Evolutionary conservation across 371 early-diverging fungal genomes (phyloP).

Genomic region (Mucor saturninus): DNA sequence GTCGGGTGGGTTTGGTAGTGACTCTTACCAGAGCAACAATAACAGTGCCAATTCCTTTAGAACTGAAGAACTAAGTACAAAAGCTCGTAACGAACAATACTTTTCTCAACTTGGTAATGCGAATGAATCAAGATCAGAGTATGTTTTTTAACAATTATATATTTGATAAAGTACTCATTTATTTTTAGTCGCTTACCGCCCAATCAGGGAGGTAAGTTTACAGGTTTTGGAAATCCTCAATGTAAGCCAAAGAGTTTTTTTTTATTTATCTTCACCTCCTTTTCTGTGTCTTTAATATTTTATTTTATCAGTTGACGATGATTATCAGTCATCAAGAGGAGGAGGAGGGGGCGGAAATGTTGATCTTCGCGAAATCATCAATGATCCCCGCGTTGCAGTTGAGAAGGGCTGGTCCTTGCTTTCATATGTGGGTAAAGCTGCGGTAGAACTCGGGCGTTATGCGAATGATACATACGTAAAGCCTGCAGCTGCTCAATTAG

Average conservation of each 20-base stretch:
- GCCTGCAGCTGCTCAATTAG: slow-evolving; percentile 83
- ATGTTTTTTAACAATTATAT: not conserved
- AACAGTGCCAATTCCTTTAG: not conserved
- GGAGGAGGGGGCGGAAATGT: not conserved
- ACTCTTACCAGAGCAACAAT: slow-evolving; percentile 15
- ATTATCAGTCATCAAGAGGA: not conserved
- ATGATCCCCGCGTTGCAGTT: slow-evolving; percentile 83
- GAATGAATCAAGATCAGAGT: slow-evolving; percentile 34
- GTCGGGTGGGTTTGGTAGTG: slow-evolving; percentile 23
- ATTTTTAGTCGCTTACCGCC: slow-evolving; percentile 74
- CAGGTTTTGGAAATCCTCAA: slow-evolving; percentile 84
- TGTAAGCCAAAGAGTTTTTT: slow-evolving; percentile 32
- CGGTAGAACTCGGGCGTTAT: slow-evolving; percentile 74
- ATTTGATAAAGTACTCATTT: not conserved
- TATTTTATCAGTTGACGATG: slow-evolving; percentile 20
- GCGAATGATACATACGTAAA: slow-evolving; percentile 82
- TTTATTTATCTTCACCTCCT: not conserved
- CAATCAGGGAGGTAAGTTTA: slow-evolving; percentile 92
- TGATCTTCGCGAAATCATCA: slow-evolving; percentile 73
- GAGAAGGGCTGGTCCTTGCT: slow-evolving; percentile 86
- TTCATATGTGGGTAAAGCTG: slow-evolving; percentile 60
- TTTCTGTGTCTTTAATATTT: not conserved
- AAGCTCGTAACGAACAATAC: slow-evolving; percentile 31
- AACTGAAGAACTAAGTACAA: slow-evolving; percentile 7
- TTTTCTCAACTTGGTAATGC: slow-evolving; percentile 31